Conservation (phyloP, 441 rosid species). For the Gossypium gossypioides region DNA sequence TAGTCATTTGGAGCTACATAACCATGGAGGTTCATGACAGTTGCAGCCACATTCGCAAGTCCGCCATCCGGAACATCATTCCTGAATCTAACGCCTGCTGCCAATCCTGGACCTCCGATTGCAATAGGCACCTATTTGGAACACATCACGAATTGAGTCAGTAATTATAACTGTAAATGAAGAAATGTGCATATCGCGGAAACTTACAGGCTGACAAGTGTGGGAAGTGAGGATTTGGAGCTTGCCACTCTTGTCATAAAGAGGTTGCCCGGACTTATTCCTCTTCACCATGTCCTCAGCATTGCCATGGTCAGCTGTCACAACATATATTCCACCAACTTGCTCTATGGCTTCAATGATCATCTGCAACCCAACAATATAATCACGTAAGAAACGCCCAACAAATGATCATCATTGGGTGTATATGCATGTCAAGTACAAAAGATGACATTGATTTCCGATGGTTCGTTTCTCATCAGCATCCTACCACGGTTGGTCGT, state of each 20-base stretch:
- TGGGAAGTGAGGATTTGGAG: conserved; percentile 93
- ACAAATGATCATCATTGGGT: not conserved
- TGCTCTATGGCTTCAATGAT: conserved; percentile 71
- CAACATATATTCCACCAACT: conserved; percentile 84
- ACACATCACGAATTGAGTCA: not conserved
- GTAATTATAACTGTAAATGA: not conserved
- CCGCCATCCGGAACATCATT: conserved; percentile 57
- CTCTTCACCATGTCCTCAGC: conserved; percentile 98
- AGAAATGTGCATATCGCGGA: not conserved
- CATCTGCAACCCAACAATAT: conserved; percentile 39
- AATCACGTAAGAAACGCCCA: not conserved
- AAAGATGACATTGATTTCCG: not conserved
- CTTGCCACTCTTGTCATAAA: conserved; percentile 56
- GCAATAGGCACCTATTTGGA: conserved; percentile 79
- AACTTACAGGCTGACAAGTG: conserved; percentile 80
- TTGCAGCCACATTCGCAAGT: conserved; percentile 95
- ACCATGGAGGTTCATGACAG: conserved; percentile 94
- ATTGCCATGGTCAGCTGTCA: conserved; percentile 96
- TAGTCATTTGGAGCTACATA: conserved; percentile 74
- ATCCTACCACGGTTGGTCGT: not conserved
- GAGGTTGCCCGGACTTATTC: conserved; percentile 76
- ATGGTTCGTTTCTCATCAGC: not conserved
- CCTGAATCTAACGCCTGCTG: conserved; percentile 61
- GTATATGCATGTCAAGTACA: not conserved
- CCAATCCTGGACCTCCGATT: conserved; percentile 90